Percentiles rank a stretch among this genome's conserved stretches.
Conservation (phyloP, 768 basidiomycete species). For the Suillus bovinus region DNA sequence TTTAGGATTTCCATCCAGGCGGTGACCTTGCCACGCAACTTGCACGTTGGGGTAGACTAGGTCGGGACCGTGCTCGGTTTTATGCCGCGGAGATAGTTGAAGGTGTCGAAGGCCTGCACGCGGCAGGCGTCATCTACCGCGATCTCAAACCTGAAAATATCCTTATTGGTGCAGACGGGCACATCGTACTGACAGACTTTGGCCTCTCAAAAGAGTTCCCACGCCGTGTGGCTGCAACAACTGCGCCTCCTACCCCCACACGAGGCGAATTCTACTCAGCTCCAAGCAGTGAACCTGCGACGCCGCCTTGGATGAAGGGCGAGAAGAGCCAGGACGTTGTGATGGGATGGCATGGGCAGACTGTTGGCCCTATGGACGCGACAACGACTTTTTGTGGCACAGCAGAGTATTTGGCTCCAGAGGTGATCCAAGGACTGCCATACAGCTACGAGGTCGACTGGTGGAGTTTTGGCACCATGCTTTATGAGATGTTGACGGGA, state of each 20-base stretch:
- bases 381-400: constrained; percentile 93
- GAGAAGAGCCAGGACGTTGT: constrained; percentile 55
- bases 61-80: constrained; percentile 92
- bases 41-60: constrained; percentile 91
- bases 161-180: constrained; percentile 90
- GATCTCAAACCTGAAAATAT: constrained; percentile 98
- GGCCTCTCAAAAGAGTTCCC: constrained; percentile 93
- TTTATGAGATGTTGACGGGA: constrained; percentile 96
- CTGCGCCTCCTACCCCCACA: constrained; percentile 58
- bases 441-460: constrained; percentile 97
- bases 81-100: constrained; percentile 98
- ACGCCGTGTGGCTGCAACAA: constrained; percentile 44
- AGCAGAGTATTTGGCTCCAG: constrained; percentile 96
- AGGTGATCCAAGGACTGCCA: constrained; percentile 88
- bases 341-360: constrained; percentile 57
- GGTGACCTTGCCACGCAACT: constrained; percentile 98
- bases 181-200: constrained; percentile 97
- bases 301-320: constrained; percentile 80
- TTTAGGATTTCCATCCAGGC: constrained; percentile 89
- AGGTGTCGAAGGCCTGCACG: constrained; percentile 92
- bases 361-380: constrained; percentile 53
- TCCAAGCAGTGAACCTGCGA: constrained; percentile 39
- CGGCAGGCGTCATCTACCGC: constrained; percentile 94
- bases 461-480: constrained; percentile 98
- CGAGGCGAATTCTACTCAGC: constrained; percentile 57